Evolutionary conservation across 108 stramenopile species (phyloP).

Genomic region (Cyclostephanos tholiformis): DNA sequence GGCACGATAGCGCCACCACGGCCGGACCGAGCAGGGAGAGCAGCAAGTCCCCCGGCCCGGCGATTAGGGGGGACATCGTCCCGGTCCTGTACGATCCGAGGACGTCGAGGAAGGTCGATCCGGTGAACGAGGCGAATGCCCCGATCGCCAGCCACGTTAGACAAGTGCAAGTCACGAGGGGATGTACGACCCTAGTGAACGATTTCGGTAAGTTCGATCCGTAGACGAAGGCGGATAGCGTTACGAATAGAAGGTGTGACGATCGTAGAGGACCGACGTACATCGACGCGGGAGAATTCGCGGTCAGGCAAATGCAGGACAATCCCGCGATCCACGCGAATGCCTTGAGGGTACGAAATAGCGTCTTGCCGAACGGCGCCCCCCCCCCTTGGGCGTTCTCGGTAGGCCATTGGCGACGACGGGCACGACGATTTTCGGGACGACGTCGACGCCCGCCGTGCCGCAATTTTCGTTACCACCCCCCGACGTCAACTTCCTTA

Average conservation of each 20-base stretch:
- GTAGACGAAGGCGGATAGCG: constrained; percentile 69
- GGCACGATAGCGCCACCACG: constrained; percentile 72
- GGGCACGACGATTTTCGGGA: background rate
- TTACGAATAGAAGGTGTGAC: constrained; percentile 59
- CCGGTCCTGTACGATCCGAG: constrained; percentile 63
- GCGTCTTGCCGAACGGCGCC: constrained; percentile 44
- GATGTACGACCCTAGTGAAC: constrained; percentile 70
- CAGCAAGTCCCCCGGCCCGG: constrained; percentile 75
- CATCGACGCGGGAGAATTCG: constrained; percentile 25
- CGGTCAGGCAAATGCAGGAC: constrained; percentile 29
- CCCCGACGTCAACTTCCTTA: constrained; percentile 44
- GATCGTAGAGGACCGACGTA: constrained; percentile 52
- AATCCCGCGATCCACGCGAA: constrained; percentile 45
- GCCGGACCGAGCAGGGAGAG: constrained; percentile 79
- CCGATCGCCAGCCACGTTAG: constrained; percentile 61
- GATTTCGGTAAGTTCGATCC: constrained; percentile 72
- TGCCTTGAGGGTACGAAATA: constrained; percentile 56
- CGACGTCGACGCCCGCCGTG: background rate
- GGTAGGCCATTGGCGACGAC: constrained; percentile 16
- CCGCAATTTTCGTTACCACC: background rate
- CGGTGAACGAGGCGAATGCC: constrained; percentile 49
- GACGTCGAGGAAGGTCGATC: constrained; percentile 53
- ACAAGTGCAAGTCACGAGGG: constrained; percentile 67
- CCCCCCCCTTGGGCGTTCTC: constrained; percentile 43
- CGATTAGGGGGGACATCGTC: constrained; percentile 46